Evolutionary conservation across 306 rosid species (phyloP), one percentile per base, ranked within the genome.

Genomic region (Dalbergia cochinchinensis): DNA sequence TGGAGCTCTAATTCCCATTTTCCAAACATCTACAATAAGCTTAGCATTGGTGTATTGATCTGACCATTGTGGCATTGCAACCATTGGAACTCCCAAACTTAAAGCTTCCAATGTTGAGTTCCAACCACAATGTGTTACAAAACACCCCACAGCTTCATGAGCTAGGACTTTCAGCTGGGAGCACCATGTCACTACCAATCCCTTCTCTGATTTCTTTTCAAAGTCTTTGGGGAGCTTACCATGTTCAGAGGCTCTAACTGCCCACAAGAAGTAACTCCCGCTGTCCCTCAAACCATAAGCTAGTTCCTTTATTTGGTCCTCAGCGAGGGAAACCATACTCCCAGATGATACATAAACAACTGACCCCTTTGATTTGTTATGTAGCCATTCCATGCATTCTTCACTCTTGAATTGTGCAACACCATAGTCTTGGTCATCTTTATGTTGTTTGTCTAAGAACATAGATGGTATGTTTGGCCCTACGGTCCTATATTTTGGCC

Each of bases 71-170:
- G 78, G 78, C 14, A 73, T 13, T 19, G 41, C 14, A 13, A 73
- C 3, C 6, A 14, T 12, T 19, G 67, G 67, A 3, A 73, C 67
- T 57, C 55, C 78, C 58, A 58, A 57, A 3, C 55, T 58, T 39
- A 73, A 57, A 73, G 67, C 14, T 73, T 73, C 78, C 5, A 57
- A 41, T 41, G 41, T 58, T 14, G 78, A 73, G 15, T 73, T 73
- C 67, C 78, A 73, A 57, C 78, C 78, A 55, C 78, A 37, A 58
- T 73, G 78, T 39, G 78, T 73, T 63, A 73, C 67, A 58, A 73
- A 57, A 15, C 78, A 73, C 15, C 65, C 77, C 58, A 72, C 22
- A 37, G 54, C 53, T 15, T 72, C 53, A 55, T 72, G 65, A 54
- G 42, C 78, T 41, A 73, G 39, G 7, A 39, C 78, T 73, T 20